Conservation (phyloP, 2,329 filamentous ascomycete species). For the Botrytis paeoniae region DNA sequence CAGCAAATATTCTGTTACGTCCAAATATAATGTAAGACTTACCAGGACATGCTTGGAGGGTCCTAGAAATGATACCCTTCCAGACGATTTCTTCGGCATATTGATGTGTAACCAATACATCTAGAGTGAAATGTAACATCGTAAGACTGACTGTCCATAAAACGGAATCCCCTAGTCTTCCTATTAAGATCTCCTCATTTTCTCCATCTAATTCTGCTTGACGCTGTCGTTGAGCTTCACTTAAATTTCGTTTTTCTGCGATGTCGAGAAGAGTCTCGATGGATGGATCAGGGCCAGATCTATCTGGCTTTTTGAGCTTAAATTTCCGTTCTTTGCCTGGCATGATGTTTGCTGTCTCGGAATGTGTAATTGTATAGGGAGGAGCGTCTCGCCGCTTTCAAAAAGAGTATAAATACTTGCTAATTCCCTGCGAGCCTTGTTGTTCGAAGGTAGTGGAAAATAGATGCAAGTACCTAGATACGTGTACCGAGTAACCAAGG, state of each 20-base stretch:
- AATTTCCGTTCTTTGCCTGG: slow-evolving; percentile 45
- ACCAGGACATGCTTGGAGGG: slow-evolving; percentile 54
- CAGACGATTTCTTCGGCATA: slow-evolving; percentile 67
- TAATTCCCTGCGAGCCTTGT: background rate
- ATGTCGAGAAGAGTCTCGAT: slow-evolving; percentile 71
- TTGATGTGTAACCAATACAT: slow-evolving; percentile 75
- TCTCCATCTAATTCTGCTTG: slow-evolving; percentile 32
- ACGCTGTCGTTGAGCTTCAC: slow-evolving; percentile 27
- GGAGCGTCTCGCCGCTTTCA: background rate
- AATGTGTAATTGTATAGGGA: background rate
- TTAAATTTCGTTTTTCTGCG: slow-evolving; percentile 60
- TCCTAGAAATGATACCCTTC: slow-evolving; percentile 50
- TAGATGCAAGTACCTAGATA: background rate
- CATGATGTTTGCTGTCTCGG: background rate
- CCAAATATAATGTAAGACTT: slow-evolving; percentile 28
- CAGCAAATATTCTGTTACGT: background rate
- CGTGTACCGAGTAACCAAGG: background rate
- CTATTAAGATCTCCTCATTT: slow-evolving; percentile 30
- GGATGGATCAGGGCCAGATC: slow-evolving; percentile 52
- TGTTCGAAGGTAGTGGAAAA: background rate
- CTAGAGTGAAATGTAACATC: slow-evolving; percentile 74
- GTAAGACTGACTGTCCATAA: slow-evolving; percentile 61
- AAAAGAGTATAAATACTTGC: background rate
- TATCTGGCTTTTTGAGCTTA: slow-evolving; percentile 67
- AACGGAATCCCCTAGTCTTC: slow-evolving; percentile 45